Conservation (phyloP, 228 moss, liverwort and hornwort genomes). For the Sphagnum magellanicum region DNA sequence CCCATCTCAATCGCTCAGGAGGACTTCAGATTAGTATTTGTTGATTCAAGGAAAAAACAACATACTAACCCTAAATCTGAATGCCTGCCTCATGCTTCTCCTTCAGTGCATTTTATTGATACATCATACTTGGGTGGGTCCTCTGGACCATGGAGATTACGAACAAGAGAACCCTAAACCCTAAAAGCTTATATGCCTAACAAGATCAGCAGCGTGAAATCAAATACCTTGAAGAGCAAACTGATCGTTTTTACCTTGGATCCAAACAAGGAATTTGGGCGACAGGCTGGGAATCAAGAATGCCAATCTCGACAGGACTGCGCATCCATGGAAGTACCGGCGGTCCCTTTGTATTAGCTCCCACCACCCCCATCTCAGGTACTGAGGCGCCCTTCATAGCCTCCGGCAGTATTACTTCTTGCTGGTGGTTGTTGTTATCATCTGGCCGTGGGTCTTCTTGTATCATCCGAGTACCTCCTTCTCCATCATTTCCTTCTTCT, state of each 20-base stretch:
- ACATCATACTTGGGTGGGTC: too few species aligned
- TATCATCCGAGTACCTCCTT: constrained; percentile 14
- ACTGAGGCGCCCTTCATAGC: constrained; percentile 31
- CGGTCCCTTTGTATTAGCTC: constrained; percentile 40
- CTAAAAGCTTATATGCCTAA: too few species aligned
- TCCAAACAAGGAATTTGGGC: constrained; percentile 61
- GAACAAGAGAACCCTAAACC: too few species aligned
- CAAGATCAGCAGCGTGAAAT: too few species aligned
- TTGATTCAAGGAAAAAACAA: background rate
- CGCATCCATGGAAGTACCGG: constrained; percentile 97
- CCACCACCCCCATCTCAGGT: background rate
- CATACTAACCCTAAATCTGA: too few species aligned
- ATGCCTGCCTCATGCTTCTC: too few species aligned
- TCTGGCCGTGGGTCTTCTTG: constrained; percentile 6
- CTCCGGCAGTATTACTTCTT: constrained; percentile 31
- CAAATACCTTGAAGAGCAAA: too few species aligned
- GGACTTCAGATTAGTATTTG: background rate
- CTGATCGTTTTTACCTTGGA: constrained; percentile 37
- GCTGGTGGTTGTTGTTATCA: background rate
- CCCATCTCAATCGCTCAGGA: background rate
- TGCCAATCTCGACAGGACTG: constrained; percentile 60
- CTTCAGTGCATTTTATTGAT: too few species aligned
- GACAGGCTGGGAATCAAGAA: constrained; percentile 34
- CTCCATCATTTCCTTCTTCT: background rate
- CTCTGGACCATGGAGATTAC: too few species aligned